A percentile compares a stretch with the other conserved stretches of the same genome.
phyloP scores from a whole-genome alignment of 352 stramenopile species.

The Globisporangium megalacanthum region DNA sequence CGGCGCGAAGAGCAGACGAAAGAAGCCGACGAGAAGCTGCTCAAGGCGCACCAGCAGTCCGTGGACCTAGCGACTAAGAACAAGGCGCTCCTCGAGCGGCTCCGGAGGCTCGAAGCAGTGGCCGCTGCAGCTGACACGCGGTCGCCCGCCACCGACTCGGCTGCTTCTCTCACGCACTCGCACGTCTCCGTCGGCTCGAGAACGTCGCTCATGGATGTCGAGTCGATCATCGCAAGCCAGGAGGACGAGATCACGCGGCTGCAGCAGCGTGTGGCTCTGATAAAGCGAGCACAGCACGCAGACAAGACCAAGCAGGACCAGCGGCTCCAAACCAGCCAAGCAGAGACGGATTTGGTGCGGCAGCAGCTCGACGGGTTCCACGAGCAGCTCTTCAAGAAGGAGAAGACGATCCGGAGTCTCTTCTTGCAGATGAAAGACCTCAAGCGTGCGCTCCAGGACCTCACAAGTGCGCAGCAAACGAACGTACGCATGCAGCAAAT shows the following conservation, averaged over 20 bases:
- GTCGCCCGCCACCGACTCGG: slow-evolving; percentile 8
- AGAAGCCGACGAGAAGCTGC: slow-evolving; percentile 35
- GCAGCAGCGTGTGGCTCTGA: slow-evolving; percentile 45
- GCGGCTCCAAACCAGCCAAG: slow-evolving; percentile 29
- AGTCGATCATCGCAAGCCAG: slow-evolving; percentile 49
- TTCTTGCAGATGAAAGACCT: slow-evolving; percentile 74
- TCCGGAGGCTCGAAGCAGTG: slow-evolving; percentile 33
- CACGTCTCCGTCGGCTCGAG: not conserved
- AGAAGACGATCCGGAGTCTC: slow-evolving; percentile 53
- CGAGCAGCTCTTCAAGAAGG: slow-evolving; percentile 41
- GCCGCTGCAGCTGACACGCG: not conserved
- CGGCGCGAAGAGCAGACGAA: slow-evolving; percentile 51
- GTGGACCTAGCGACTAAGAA: slow-evolving; percentile 52
- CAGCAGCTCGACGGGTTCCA: slow-evolving; percentile 45
- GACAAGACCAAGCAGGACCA: slow-evolving; percentile 53
- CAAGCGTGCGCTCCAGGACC: slow-evolving; percentile 56
- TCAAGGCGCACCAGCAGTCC: slow-evolving; percentile 45
- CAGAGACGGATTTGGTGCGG: slow-evolving; percentile 39
- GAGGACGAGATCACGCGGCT: slow-evolving; percentile 64
- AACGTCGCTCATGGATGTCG: slow-evolving; percentile 18
- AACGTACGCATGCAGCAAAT: slow-evolving; percentile 51
- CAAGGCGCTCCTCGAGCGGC: slow-evolving; percentile 43
- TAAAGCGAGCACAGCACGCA: slow-evolving; percentile 53
- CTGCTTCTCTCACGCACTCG: slow-evolving; percentile 1
- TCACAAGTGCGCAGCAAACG: slow-evolving; percentile 38